These are phyloP conservation scores for Ustilago xerochloae DNA, from an alignment of 1,284 basidiomycete species.

Conservation along the genomic window DNA sequence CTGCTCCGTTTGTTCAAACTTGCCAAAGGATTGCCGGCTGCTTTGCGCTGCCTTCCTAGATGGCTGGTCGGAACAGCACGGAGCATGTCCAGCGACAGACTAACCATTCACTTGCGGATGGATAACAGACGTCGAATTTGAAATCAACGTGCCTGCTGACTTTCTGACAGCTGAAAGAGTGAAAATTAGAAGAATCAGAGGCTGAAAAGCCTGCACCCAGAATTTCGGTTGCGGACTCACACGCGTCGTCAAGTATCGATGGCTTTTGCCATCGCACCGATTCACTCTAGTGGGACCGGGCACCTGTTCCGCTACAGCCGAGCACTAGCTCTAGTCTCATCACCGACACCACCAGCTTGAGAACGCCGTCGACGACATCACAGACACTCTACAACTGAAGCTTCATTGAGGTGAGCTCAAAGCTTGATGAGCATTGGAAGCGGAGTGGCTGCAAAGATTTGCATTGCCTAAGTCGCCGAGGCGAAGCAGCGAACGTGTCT, in stretches of 20 bases:
- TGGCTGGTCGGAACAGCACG: too few species aligned
- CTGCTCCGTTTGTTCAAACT: too few species aligned
- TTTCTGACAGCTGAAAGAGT: not conserved
- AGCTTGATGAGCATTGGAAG: not conserved
- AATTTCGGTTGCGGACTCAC: not conserved
- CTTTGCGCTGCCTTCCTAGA: too few species aligned
- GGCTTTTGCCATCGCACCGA: not conserved
- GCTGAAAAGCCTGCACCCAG: not conserved
- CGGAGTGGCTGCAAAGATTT: not conserved
- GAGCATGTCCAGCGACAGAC: too few species aligned
- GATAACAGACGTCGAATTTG: too few species aligned
- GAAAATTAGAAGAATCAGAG: not conserved
- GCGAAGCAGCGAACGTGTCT: not conserved
- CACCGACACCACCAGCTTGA: not conserved
- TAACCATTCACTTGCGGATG: too few species aligned
- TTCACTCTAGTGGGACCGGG: not conserved
- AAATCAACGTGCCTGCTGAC: too few species aligned
- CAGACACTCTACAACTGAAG: not conserved
- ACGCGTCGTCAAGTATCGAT: conserved; percentile 3
- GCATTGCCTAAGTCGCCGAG: not conserved
- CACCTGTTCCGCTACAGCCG: not conserved
- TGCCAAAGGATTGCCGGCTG: too few species aligned
- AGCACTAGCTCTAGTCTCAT: not conserved
- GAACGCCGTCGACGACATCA: not conserved
- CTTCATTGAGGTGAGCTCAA: not conserved